phyloP scores from a whole-genome alignment of 139 green algal genomes.

The Picochlorum sp. region DNA sequence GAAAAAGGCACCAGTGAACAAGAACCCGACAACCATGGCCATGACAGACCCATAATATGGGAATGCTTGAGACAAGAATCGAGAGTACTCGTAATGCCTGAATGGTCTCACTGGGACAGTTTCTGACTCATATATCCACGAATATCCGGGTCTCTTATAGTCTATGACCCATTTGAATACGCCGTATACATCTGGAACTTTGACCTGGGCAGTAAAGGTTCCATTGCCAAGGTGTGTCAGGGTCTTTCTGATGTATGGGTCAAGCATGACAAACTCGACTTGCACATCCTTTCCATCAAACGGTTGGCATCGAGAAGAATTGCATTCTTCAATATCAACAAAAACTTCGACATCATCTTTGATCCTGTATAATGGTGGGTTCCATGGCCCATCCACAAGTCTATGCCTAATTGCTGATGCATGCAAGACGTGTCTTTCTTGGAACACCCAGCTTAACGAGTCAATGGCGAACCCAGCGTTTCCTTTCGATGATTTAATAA shows the following conservation, averaged over 20 bases:
- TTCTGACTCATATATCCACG: slow-evolving; percentile 48
- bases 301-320: slow-evolving; percentile 37
- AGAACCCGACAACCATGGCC: slow-evolving; percentile 68
- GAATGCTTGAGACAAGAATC: slow-evolving; percentile 73
- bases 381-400: slow-evolving; percentile 11
- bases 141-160: slow-evolving; percentile 71
- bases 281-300: slow-evolving; percentile 78
- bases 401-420: slow-evolving; percentile 41
- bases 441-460: slow-evolving; percentile 71
- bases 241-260: slow-evolving; percentile 76
- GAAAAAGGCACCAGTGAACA: slow-evolving; percentile 51
- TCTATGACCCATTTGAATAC: slow-evolving; percentile 96
- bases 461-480: slow-evolving; percentile 61
- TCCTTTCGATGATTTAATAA: slow-evolving; percentile 22
- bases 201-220: slow-evolving; percentile 38
- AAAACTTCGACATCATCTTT: slow-evolving; percentile 54
- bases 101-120: slow-evolving; percentile 83
- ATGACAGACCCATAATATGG: slow-evolving; percentile 73
- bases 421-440: slow-evolving; percentile 60
- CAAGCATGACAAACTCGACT: slow-evolving; percentile 91
- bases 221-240: slow-evolving; percentile 53
- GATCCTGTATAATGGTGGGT: slow-evolving; percentile 47
- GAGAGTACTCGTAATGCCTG: slow-evolving; percentile 90
- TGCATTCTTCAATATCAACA: slow-evolving; percentile 61
- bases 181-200: slow-evolving; percentile 88